Evolutionary conservation across 768 basidiomycete species (phyloP).

Genomic region (Mycena crocata): DNA sequence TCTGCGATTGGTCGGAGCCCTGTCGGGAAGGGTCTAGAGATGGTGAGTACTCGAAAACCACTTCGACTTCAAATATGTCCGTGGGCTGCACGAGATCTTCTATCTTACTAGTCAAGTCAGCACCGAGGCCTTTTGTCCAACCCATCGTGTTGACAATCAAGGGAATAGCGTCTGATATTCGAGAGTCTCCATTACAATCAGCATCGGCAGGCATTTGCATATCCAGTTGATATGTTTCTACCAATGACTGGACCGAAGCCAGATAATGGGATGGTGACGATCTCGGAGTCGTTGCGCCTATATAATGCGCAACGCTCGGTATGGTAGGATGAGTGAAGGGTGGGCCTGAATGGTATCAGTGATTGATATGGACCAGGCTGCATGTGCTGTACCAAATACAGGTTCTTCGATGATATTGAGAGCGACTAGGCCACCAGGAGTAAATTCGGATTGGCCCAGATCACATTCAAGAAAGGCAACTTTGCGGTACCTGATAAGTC

Average conservation of each 20-base stretch:
- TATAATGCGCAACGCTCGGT: conserved; percentile 81
- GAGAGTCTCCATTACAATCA: conserved; percentile 43
- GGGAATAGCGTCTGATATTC: conserved; percentile 73
- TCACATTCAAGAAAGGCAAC: conserved; percentile 96
- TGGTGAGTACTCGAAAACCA: conserved; percentile 38
- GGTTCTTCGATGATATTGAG: conserved; percentile 76
- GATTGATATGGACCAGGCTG: not conserved
- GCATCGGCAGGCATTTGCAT: conserved; percentile 58
- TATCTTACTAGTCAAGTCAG: conserved; percentile 78
- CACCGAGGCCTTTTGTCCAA: conserved; percentile 95
- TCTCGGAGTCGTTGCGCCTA: conserved; percentile 83
- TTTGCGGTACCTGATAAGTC: conserved; percentile 67
- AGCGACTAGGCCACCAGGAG: conserved; percentile 86
- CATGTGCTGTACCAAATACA: conserved; percentile 68
- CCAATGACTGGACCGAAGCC: conserved; percentile 69
- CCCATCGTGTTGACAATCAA: conserved; percentile 97
- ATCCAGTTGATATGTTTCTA: conserved; percentile 78
- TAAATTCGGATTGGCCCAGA: conserved; percentile 94
- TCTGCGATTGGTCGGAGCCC: not conserved
- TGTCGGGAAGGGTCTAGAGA: conserved; percentile 13
- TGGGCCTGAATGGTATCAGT: conserved; percentile 65
- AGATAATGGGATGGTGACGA: conserved; percentile 84
- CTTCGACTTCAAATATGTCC: conserved; percentile 65
- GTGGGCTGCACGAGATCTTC: conserved; percentile 74
- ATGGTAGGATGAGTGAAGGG: conserved; percentile 86